These are phyloP conservation scores for Pachysolen tannophilus DNA, from an alignment of 805 yeast species.

Conservation along the genomic window DNA sequence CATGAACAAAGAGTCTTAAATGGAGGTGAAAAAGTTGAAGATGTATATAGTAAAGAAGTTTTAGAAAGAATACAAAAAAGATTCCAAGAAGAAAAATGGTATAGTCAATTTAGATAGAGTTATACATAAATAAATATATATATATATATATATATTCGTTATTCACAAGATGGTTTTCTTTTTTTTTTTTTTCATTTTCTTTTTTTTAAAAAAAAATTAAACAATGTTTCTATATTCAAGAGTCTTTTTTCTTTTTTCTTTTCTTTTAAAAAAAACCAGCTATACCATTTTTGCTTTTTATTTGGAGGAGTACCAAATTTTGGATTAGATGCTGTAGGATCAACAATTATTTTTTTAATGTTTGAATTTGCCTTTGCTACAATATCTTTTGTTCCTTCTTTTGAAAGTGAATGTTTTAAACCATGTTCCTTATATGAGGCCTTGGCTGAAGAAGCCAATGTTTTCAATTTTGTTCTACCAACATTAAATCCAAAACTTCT, in stretches of 20 bases:
- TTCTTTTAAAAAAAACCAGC: slow-evolving; percentile 44
- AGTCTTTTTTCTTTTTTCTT: not conserved
- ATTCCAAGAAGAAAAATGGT: slow-evolving; percentile 68
- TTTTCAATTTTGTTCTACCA: slow-evolving; percentile 41
- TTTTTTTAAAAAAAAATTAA: not conserved
- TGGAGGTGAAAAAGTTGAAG: slow-evolving; percentile 55
- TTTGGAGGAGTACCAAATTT: slow-evolving; percentile 47
- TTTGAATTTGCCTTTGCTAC: slow-evolving; percentile 9
- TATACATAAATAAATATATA: not conserved
- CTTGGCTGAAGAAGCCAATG: slow-evolving; percentile 27
- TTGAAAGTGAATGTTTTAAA: slow-evolving; percentile 16
- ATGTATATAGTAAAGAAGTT: slow-evolving; percentile 57
- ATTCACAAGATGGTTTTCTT: not conserved
- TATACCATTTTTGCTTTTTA: slow-evolving; percentile 47
- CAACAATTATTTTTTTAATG: not conserved
- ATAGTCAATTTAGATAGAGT: slow-evolving; percentile 42
- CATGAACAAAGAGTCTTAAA: slow-evolving; percentile 74
- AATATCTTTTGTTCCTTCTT: slow-evolving; percentile 18
- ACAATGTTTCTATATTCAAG: not conserved
- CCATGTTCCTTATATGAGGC: slow-evolving; percentile 19
- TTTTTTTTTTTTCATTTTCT: not conserved
- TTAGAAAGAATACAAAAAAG: slow-evolving; percentile 51
- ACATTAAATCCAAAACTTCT: slow-evolving; percentile 76
- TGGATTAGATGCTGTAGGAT: slow-evolving; percentile 33
- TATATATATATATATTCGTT: slow-evolving; percentile 1